Conservation (phyloP, 495 filamentous ascomycete genomes). For the Parathielavia hyrcaniae region DNA sequence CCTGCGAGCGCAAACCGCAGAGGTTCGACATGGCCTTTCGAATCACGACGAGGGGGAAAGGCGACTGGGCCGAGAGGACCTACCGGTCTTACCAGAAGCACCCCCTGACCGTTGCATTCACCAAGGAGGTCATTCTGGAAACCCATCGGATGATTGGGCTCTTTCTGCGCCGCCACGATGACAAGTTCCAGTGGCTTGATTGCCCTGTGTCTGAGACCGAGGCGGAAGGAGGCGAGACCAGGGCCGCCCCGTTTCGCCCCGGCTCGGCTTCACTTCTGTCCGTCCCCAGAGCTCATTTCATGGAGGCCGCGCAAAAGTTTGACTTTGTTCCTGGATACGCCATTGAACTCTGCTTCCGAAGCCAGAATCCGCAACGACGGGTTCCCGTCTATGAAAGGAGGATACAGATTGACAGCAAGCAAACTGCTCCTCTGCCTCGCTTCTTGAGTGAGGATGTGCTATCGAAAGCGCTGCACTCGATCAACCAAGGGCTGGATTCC, state of each 20-base stretch:
- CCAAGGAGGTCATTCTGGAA: conserved; percentile 40
- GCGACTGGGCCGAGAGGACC: conserved; percentile 41
- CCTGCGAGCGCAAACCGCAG: conserved; percentile 35
- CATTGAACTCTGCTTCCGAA: conserved; percentile 38
- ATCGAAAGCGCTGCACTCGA: conserved; percentile 33
- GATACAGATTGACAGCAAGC: conserved; percentile 35
- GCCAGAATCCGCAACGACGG: conserved; percentile 33
- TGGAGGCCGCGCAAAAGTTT: conserved; percentile 39
- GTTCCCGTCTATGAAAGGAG: conserved; percentile 27
- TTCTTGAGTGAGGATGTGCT: conserved; percentile 37
- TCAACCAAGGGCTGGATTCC: conserved; percentile 33
- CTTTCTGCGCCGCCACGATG: conserved; percentile 42
- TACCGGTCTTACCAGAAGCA: conserved; percentile 44
- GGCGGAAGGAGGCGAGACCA: conserved; percentile 27
- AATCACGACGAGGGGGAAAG: conserved; percentile 34
- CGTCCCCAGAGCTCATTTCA: conserved; percentile 38
- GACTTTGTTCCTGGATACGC: conserved; percentile 41
- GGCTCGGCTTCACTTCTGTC: conserved; percentile 35
- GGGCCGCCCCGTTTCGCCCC: conserved; percentile 26
- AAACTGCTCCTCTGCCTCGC: conserved; percentile 38
- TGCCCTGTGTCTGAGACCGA: conserved; percentile 32
- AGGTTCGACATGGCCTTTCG: conserved; percentile 42
- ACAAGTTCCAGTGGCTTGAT: conserved; percentile 40
- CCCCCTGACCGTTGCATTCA: conserved; percentile 33
- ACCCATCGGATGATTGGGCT: conserved; percentile 42